Conservation (phyloP, 768 basidiomycete genomes). For the Saitozyma sp. region DNA sequence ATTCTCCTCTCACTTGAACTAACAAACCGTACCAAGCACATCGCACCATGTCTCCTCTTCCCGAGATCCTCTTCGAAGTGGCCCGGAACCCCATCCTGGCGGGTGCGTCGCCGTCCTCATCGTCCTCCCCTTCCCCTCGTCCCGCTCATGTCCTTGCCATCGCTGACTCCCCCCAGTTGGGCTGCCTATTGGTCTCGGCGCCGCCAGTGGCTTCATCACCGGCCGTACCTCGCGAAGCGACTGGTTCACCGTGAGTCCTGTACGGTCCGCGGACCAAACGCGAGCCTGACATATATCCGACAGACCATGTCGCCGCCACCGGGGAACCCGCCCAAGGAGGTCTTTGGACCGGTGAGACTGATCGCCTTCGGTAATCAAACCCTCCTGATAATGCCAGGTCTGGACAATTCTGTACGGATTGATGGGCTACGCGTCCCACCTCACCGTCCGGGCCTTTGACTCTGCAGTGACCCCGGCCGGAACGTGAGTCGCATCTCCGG, state of each 20-base stretch:
- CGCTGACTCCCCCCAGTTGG: conserved; percentile 54
- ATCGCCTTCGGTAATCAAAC: conserved; percentile 11
- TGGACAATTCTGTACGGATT: conserved; percentile 32
- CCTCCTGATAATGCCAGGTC: conserved; percentile 7
- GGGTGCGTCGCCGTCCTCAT: conserved; percentile 15
- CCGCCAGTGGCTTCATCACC: conserved; percentile 59
- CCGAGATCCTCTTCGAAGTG: conserved; percentile 60
- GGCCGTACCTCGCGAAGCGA: conserved; percentile 57
- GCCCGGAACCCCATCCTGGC: conserved; percentile 63
- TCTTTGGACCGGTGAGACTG: conserved; percentile 65
- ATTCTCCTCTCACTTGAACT: too few species aligned
- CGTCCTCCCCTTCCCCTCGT: neutral
- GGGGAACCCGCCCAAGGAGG: conserved; percentile 59
- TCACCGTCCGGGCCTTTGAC: conserved; percentile 63
- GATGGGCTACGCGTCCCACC: conserved; percentile 70
- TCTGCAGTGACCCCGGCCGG: conserved; percentile 53
- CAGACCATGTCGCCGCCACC: conserved; percentile 61
- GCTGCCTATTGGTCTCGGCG: conserved; percentile 62
- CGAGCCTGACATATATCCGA: neutral
- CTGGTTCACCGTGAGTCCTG: conserved; percentile 63
- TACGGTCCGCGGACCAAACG: neutral
- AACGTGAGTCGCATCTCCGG: conserved; percentile 53
- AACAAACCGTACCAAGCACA: too few species aligned
- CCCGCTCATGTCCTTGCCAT: neutral
- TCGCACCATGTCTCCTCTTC: conserved; percentile 54